These are phyloP conservation scores for Penicillium palitans DNA, from an alignment of 2,329 filamentous ascomycete species.

Conservation along the genomic window DNA sequence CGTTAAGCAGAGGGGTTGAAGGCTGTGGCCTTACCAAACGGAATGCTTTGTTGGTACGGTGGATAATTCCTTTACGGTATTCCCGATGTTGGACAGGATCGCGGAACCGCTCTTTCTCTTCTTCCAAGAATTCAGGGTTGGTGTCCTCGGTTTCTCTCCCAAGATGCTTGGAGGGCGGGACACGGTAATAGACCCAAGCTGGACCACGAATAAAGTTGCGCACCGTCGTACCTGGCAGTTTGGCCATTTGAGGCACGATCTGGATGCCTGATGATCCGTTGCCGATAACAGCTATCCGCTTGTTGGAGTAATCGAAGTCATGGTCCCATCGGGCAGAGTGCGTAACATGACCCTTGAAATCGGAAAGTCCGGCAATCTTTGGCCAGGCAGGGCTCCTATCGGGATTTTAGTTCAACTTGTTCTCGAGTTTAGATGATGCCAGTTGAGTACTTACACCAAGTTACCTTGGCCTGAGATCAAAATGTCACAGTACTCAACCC, in stretches of 20 bases:
- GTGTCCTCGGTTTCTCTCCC: conserved; percentile 1
- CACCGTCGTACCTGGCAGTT: conserved; percentile 28
- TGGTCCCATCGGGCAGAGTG: conserved; percentile 34
- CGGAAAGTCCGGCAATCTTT: conserved; percentile 26
- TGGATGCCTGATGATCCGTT: conserved; percentile 41
- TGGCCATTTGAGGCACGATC: conserved; percentile 20
- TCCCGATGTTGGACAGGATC: background rate
- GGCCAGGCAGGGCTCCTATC: conserved; percentile 20
- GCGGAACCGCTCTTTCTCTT: conserved; percentile 20
- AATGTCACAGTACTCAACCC: conserved; percentile 24
- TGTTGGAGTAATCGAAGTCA: conserved; percentile 25
- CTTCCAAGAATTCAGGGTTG: conserved; percentile 30
- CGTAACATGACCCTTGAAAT: conserved; percentile 29
- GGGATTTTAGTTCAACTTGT: background rate
- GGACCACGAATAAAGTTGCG: conserved; percentile 30
- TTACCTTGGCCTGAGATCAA: conserved; percentile 31
- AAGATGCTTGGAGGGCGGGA: conserved; percentile 5
- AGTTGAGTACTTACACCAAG: conserved; percentile 25
- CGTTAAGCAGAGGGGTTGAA: no score
- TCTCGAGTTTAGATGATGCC: background rate
- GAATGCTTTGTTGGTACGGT: conserved; percentile 3
- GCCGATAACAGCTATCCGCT: conserved; percentile 33
- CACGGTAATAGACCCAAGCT: conserved; percentile 30
- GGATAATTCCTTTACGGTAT: conserved; percentile 1
- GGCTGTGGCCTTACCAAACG: background rate